Base-by-base conservation (phyloP, 1,139 yeast species). In the Geotrichum europaeum region DNA sequence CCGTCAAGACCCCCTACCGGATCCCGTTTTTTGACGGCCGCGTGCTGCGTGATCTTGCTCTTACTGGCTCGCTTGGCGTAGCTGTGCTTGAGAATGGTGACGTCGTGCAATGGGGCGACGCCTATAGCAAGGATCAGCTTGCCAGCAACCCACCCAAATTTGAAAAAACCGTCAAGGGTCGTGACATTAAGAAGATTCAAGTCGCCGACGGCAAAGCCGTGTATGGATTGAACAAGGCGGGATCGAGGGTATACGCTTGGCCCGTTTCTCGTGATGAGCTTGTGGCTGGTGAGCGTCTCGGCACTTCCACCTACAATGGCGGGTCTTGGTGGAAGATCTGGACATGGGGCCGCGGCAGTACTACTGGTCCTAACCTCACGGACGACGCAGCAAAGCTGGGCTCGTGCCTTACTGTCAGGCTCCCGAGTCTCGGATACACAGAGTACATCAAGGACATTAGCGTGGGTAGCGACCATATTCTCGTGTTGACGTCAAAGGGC, bases 81-180 rank as follows among this genome's bases (percentile, higher is more conserved):
- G 85, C 95, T 1, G 81, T 85, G 25, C 81, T 86, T 63, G 81
- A 80, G 1, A 80, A 81, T 30, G 98, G 98, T n/a, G 82, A 86
- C 67, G 79, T 89, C 25, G 85, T 83, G 62, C 89, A 86, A 69
- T 88, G 91, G 87, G 82, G 83, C 51, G 68, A 73, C 36, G 81
- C 79, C 1, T 76, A 67, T 59, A 55, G 40, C 22, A 56, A 53
- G 24, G 51, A 28, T 9, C 59, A 59, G 24, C 30, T 53, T 15
- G 58, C 65, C 10, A 49, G 55, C 7, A 60, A 59, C 2, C 72
- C 34, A 9, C 22, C 30, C 24, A 34, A 43, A 28, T 61, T 78
- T 1, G 69, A 71, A 28, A 67, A 78, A 30, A 81, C 85, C 1
- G 65, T 77, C 59, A 74, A 76, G 49, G 85, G 84, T 18, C 78